Base-by-base conservation (phyloP, 768 basidiomycete species). In the Boletus rubropictus region DNA sequence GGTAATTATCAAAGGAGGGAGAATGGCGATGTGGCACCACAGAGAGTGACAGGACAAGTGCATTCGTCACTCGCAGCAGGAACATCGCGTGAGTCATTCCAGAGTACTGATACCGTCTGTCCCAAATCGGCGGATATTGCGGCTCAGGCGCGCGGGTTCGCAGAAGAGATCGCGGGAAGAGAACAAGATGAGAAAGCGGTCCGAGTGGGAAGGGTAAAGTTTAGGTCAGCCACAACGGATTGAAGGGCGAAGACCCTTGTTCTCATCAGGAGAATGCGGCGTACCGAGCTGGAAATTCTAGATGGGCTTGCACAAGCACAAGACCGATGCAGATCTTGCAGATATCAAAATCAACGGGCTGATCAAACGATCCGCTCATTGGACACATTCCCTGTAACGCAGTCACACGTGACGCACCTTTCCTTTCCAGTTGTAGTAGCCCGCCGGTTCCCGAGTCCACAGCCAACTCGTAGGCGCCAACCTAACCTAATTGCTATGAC, bases 401-500 rank as follows among this genome's bases (percentile, higher is more conserved):
- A n/a, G 42, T 59, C 38, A 58, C 58, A 34, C 27, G 50, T 56
- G 44, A 60, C 42, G 18, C 22, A 22, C n/a, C n/a, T n/a, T n/a
- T n/a, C n/a, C n/a, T n/a, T 32, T n/a, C 34, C 29, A 29, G 32
- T 39, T 18, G 34, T 9, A 17, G n/a, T 9, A 17, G 9, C 28
- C 28, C 28, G 28, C 33, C 48, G 22, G 51, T 43, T 44, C 51
- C 28, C 14, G 46, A 34, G n/a, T n/a, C n/a, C n/a, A n/a, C n/a
- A n/a, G 24, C 24, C 24, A 25, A 25, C 24, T 25, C 24, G 24
- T 6, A 25, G 6, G 24, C 24, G 15, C 46, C 25, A 50, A 45
- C 55, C 42, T 40, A 44, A 47, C 34, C 48, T 37, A 20, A 51
- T 37, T 34, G 43, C 29, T 45, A 15, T 15, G 29, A 35, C 50